phyloP scores from a whole-genome alignment of 352 stramenopile species.

The Globisporangium apiculatum region DNA sequence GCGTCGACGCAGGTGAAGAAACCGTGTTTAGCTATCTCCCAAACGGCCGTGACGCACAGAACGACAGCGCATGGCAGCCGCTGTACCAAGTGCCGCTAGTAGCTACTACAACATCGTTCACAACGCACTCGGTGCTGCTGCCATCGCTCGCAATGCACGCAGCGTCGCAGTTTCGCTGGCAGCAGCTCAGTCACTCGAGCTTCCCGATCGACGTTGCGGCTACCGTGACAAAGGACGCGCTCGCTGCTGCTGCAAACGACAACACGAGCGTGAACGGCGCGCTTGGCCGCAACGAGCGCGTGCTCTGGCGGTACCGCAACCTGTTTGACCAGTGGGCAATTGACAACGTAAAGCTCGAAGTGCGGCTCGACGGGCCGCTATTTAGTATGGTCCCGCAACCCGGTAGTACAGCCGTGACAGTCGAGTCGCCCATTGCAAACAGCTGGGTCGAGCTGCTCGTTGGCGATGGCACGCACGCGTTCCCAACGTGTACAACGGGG shows the following conservation, averaged over 20 bases:
- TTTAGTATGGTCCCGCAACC: constrained; percentile 18
- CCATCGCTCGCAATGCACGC: constrained; percentile 36
- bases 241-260: constrained; percentile 36
- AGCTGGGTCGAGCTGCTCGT: constrained; percentile 38
- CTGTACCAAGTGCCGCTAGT: constrained; percentile 29
- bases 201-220: constrained; percentile 39
- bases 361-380: constrained; percentile 33
- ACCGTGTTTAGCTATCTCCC: constrained; percentile 46
- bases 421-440: constrained; percentile 32
- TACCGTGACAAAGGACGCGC: constrained; percentile 14
- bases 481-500: constrained; percentile 27
- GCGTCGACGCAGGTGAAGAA: constrained; percentile 38
- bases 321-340: constrained; percentile 74
- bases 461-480: constrained; percentile 52
- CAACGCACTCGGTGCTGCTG: constrained; percentile 26
- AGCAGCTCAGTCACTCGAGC: constrained; percentile 63
- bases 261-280: constrained; percentile 24
- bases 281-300: constrained; percentile 27
- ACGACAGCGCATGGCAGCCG: constrained; percentile 37
- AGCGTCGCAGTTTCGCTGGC: constrained; percentile 45
- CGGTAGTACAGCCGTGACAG: constrained; percentile 18
- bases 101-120: constrained; percentile 1
- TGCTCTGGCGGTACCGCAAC: constrained; percentile 58
- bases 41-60: constrained; percentile 16
- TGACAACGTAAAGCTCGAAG: constrained; percentile 49